Evolutionary conservation across 495 filamentous ascomycete genomes (phyloP), one percentile per base, ranked within the genome.

Genomic region (Staphylotrichum longicolle): DNA sequence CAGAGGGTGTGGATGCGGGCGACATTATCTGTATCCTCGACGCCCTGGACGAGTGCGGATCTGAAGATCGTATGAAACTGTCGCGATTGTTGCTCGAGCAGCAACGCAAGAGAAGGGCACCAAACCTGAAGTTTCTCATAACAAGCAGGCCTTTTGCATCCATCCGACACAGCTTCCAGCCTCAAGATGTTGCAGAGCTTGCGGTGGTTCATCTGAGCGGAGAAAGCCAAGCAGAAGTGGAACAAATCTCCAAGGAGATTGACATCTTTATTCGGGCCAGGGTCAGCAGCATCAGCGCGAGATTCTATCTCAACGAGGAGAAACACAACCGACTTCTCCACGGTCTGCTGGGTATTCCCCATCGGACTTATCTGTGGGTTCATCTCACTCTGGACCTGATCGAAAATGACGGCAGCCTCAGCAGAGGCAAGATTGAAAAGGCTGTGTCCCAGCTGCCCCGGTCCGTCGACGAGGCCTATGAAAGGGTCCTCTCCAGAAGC

Each of bases 11-110:
- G n/a, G 52, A 66, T 42, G 74, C 75, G 40, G 75, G 76, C n/a
- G 70, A 78, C 47, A 72, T 83, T 35, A 62, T 84, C 40, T 81
- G 77, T 52, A 58, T 84, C 42, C 33, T 85, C 3, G 81, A 84
- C 64, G 78, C 79, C 6, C 65, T 84, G 1, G 75, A 79, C 52
- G 75, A 77, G 66, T 78, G 73, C 60, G 61, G 62, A 52, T 54
- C 64, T 10, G 14, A 11, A 4, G 61, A n/a, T 47, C 44, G 58
- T 20, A 14, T 14, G 54, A 30, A 57, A 39, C 55, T 70, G 9
- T 48, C 66, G 20, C 7, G 40, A 52, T 58, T 52, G 20, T 27
- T 74, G 41, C 49, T 51, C 8, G 30, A 62, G 6, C 53, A 71
- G 37, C 60, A 67, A 52, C 32, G 8, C 12, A 56, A 51, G 5